These are phyloP conservation scores for Trichomonascaceae sp. DNA, from an alignment of 1,139 yeast species.

Conservation along the genomic window DNA sequence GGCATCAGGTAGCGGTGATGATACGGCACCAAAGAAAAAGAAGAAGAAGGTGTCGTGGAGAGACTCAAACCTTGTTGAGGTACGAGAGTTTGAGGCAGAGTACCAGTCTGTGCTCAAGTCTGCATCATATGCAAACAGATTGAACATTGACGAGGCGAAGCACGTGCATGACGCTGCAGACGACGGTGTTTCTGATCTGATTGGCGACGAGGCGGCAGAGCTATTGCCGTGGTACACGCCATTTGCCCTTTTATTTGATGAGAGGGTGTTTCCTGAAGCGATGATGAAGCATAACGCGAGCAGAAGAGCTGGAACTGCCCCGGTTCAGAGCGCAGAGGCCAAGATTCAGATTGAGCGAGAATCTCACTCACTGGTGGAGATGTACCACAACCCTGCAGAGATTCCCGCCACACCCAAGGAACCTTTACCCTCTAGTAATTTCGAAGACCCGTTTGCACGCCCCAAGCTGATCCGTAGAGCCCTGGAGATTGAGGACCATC, in stretches of 20 bases:
- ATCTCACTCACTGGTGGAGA: constrained; percentile 15
- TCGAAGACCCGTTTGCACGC: constrained; percentile 2
- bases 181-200: neutral
- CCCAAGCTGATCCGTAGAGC: constrained; percentile 10
- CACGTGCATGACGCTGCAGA: constrained; percentile 19
- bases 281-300: constrained; percentile 14
- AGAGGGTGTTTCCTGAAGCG: constrained; percentile 5
- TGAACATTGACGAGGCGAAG: constrained; percentile 28
- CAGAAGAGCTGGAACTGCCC: constrained; percentile 20
- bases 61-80: constrained; percentile 28
- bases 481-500: constrained; percentile 5
- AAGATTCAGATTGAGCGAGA: constrained; percentile 18
- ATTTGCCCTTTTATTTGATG: neutral
- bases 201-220: constrained; percentile 16
- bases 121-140: too few relatives aligned
- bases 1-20: constrained; percentile 3
- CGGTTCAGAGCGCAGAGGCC: constrained; percentile 19
- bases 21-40: constrained; percentile 11
- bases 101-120: too few relatives aligned
- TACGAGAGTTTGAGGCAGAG: constrained; percentile 32
- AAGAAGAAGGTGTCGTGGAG: constrained; percentile 27
- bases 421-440: constrained; percentile 10
- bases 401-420: constrained; percentile 22
- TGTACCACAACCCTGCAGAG: constrained; percentile 16
- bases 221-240: constrained; percentile 20